Base-by-base conservation (phyloP, 495 filamentous ascomycete species). In the Schizothecium vesticola region DNA sequence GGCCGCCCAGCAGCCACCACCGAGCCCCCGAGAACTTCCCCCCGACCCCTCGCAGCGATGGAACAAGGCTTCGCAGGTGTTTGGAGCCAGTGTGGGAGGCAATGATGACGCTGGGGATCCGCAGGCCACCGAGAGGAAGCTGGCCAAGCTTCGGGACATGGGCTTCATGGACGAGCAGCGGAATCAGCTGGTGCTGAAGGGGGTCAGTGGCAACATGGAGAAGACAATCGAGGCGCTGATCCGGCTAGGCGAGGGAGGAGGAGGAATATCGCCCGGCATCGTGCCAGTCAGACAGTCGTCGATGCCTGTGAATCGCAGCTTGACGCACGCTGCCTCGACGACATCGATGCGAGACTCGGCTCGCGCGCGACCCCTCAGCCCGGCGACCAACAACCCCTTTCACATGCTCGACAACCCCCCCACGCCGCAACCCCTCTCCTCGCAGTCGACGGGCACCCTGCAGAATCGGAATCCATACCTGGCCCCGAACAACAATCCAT, bases 161-260 rank as follows among this genome's bases (percentile, higher is more conserved):
- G 95, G 95, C 1, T 99, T 99, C 73, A 84, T 76, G 33, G 92
- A 99, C 74, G 90, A 94, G 43, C 89, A 88, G 68, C 86, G 90
- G 59, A 98, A 96, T 70, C 80, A 86, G 13, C 87, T 88, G 64
- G 88, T 97, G 25, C 79, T 99, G 26, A 91, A 91, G 67, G 89
- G 90, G 12, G 82, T 93, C 8, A 84, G 88, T 67, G 95, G 96
- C 2, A 93, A 96, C 72, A 70, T 99, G 56, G 91, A 96, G 66
- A 90, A 88, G 73, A 84, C 93, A 0, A 86, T 97, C 31, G 94
- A 97, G 76, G 88, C 93, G 19, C 75, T 99, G 73, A 83, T 92
- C 12, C 84, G 92, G 73, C 77, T 96, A 62, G 93, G 93, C 13
- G 94, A 96, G 61, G 79, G 79, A 65, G 73, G 79, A 65, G 73